Conservation (phyloP, 2,329 filamentous ascomycete genomes). For the Ophiognomonia clavigignenti-juglandacearum region DNA sequence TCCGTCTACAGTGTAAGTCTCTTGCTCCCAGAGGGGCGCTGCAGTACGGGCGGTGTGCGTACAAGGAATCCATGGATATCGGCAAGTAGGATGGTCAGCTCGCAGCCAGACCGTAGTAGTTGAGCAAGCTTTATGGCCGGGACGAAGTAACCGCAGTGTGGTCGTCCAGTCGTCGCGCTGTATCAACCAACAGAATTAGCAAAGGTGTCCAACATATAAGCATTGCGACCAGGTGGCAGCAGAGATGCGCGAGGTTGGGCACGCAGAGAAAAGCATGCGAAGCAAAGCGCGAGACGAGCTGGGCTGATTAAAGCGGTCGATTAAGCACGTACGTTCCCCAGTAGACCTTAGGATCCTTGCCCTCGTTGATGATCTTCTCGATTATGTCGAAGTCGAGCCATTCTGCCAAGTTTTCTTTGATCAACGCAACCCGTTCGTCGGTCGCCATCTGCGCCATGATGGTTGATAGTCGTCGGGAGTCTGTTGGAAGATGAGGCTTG, state of each 20-base stretch:
- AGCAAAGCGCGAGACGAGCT: background rate
- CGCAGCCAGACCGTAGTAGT: slow-evolving; percentile 77
- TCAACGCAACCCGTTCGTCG: slow-evolving; percentile 63
- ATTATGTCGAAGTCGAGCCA: slow-evolving; percentile 81
- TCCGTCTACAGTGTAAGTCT: background rate
- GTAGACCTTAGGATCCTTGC: slow-evolving; percentile 73
- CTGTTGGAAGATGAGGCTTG: background rate
- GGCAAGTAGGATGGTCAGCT: slow-evolving; percentile 73
- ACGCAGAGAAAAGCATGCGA: background rate
- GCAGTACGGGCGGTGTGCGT: slow-evolving; percentile 25
- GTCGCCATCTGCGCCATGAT: slow-evolving; percentile 51
- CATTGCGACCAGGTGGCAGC: too few species aligned
- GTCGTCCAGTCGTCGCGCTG: slow-evolving; percentile 79
- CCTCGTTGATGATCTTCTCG: slow-evolving; percentile 64
- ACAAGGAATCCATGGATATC: slow-evolving; percentile 70
- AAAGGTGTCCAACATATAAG: too few species aligned
- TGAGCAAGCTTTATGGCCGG: slow-evolving; percentile 87
- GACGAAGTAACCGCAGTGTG: slow-evolving; percentile 87
- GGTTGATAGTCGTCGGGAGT: slow-evolving; percentile 19
- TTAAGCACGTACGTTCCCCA: slow-evolving; percentile 53
- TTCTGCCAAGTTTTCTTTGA: slow-evolving; percentile 77
- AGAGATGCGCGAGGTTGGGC: background rate
- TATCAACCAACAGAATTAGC: slow-evolving; percentile 2
- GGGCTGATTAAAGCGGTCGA: background rate
- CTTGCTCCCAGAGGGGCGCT: slow-evolving; percentile 66